Conservation (phyloP, 2,329 filamentous ascomycete genomes). For the Diaporthe sp. region DNA sequence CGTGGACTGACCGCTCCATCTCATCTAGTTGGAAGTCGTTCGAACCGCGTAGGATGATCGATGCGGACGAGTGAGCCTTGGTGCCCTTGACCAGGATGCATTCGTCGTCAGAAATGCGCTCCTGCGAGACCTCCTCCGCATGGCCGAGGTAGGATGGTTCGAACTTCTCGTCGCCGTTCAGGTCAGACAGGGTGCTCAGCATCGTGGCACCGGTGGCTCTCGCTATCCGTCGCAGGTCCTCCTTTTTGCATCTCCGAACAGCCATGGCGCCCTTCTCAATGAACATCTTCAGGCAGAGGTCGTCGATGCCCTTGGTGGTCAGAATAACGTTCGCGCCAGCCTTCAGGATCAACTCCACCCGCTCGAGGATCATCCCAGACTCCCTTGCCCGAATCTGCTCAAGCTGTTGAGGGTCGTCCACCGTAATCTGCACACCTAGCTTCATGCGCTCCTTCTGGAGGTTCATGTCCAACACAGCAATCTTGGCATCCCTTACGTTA, state of each 20-base stretch:
- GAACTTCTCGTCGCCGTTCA: slow-evolving; percentile 98
- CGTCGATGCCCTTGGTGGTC: slow-evolving; percentile 98
- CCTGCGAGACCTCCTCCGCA: slow-evolving; percentile 97
- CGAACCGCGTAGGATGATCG: slow-evolving; percentile 93
- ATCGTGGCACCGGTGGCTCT: slow-evolving; percentile 95
- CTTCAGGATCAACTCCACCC: slow-evolving; percentile 97
- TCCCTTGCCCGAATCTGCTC: slow-evolving; percentile 97
- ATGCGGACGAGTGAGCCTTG: slow-evolving; percentile 93
- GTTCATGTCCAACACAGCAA: slow-evolving; percentile 97
- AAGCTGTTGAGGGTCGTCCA: slow-evolving; percentile 96
- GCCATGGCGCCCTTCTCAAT: slow-evolving; percentile 96
- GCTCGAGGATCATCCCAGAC: slow-evolving; percentile 91
- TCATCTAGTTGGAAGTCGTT: slow-evolving; percentile 98
- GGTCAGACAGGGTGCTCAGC: slow-evolving; percentile 91
- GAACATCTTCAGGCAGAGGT: slow-evolving; percentile 93
- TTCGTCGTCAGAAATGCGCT: slow-evolving; percentile 98
- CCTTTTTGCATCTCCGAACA: slow-evolving; percentile 97
- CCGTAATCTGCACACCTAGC: slow-evolving; percentile 96
- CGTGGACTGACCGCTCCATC: slow-evolving; percentile 99
- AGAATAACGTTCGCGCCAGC: slow-evolving; percentile 95
- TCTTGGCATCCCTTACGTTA: slow-evolving; percentile 92
- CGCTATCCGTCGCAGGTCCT: slow-evolving; percentile 94
- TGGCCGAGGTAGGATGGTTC: slow-evolving; percentile 90
- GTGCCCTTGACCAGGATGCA: slow-evolving; percentile 97
- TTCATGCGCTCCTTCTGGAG: slow-evolving; percentile 99